These are phyloP conservation scores for Debaryomyces hansenii DNA, from an alignment of 805 yeast genomes.

Conservation along the genomic window DNA sequence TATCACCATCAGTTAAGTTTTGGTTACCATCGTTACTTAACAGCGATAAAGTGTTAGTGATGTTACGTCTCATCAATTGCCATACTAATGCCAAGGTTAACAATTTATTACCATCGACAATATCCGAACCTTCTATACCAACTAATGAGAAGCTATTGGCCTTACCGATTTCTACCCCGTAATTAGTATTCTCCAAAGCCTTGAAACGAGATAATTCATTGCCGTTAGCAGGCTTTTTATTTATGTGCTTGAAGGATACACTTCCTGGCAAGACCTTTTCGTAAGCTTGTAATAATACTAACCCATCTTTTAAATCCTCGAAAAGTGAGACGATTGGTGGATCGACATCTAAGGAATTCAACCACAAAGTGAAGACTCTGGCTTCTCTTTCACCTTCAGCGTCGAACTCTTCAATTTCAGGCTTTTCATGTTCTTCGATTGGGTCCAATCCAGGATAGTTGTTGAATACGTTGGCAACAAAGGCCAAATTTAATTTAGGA, in stretches of 20 bases:
- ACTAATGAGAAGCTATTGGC: conserved; percentile 90
- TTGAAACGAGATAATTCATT: conserved; percentile 83
- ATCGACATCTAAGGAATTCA: conserved; percentile 92
- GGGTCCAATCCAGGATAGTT: conserved; percentile 97
- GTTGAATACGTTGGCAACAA: conserved; percentile 95
- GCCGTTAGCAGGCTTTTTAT: conserved; percentile 78
- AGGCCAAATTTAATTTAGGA: conserved; percentile 94
- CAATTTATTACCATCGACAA: conserved; percentile 87
- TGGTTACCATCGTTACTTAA: conserved; percentile 68
- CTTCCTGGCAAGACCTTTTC: conserved; percentile 95
- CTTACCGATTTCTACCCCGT: conserved; percentile 96
- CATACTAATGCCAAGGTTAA: conserved; percentile 91
- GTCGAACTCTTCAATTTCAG: conserved; percentile 96
- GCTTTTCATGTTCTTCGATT: conserved; percentile 83
- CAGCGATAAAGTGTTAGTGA: conserved; percentile 75
- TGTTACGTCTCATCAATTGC: conserved; percentile 98
- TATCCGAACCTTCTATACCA: conserved; percentile 97
- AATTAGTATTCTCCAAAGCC: conserved; percentile 96
- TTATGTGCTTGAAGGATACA: conserved; percentile 75
- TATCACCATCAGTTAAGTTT: conserved; percentile 72
- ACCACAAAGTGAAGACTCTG: conserved; percentile 95
- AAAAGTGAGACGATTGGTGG: conserved; percentile 90
- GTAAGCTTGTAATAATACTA: conserved; percentile 83
- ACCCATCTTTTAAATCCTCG: conserved; percentile 94
- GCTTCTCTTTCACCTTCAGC: conserved; percentile 99